phyloP scores from a whole-genome alignment of 257 asterid species.

The Eucommia ulmoides region DNA sequence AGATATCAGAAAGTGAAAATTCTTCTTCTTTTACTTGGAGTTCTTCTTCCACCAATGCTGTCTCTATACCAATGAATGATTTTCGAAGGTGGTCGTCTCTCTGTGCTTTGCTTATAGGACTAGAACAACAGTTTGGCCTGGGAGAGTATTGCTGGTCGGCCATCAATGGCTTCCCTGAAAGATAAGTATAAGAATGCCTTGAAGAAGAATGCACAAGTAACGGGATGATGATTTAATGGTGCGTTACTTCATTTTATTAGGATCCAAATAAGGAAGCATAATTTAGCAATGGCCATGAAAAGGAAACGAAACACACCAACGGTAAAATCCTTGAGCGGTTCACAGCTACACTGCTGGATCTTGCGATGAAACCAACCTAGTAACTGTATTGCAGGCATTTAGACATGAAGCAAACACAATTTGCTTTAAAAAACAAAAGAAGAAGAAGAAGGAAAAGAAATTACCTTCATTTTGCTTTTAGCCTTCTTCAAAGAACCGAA shows the following conservation, averaged over 20 bases:
- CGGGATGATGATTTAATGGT: too few species aligned
- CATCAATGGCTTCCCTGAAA: constrained; percentile 49
- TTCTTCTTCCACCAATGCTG: constrained; percentile 41
- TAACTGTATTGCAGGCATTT: constrained; percentile 60
- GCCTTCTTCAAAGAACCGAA: too few species aligned
- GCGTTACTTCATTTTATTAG: neutral
- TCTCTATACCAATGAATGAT: constrained; percentile 57
- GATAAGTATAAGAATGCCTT: constrained; percentile 30
- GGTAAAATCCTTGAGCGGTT: constrained; percentile 52
- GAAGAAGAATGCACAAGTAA: constrained; percentile 9
- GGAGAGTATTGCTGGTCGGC: constrained; percentile 27
- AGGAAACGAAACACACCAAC: constrained; percentile 37
- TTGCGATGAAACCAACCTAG: constrained; percentile 97
- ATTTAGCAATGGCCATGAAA: neutral
- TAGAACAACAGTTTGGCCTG: constrained; percentile 16
- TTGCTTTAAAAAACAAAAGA: constrained; percentile 6
- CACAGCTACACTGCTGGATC: constrained; percentile 63
- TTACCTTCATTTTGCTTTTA: neutral
- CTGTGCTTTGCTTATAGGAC: constrained; percentile 34
- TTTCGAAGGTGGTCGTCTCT: constrained; percentile 44
- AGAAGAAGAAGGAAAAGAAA: neutral
- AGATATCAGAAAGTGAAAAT: constrained; percentile 54
- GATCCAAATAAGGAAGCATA: neutral
- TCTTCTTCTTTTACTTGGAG: constrained; percentile 43
- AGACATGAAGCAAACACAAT: too few species aligned